phyloP scores from a whole-genome alignment of 1,284 basidiomycete species.

The Apiotrichum gamsii region DNA sequence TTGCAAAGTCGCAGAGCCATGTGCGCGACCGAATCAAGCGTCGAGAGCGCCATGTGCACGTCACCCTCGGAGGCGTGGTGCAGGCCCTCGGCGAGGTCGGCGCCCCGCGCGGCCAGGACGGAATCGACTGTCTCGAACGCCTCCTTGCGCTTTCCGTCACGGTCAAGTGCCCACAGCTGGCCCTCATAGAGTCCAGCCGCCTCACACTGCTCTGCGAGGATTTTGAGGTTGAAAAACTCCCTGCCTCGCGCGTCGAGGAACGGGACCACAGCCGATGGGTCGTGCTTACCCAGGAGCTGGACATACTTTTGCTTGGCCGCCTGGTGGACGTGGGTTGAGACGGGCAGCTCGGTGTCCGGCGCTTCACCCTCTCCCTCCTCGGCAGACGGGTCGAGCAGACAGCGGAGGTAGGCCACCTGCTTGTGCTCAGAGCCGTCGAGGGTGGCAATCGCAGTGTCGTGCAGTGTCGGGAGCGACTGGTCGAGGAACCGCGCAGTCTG shows the following conservation, averaged over 20 bases:
- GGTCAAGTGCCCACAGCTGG: slow-evolving; percentile 74
- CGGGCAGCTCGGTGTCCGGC: slow-evolving; percentile 10
- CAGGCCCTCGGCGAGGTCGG: slow-evolving; percentile 52
- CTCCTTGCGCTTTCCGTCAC: slow-evolving; percentile 57
- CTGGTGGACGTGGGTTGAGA: slow-evolving; percentile 51
- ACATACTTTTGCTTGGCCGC: slow-evolving; percentile 60
- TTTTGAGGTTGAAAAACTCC: slow-evolving; percentile 57
- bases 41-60: slow-evolving; percentile 47
- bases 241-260: slow-evolving; percentile 59
- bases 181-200: slow-evolving; percentile 62
- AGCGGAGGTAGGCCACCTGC: slow-evolving; percentile 71
- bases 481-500: slow-evolving; percentile 72
- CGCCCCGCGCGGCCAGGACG: slow-evolving; percentile 57
- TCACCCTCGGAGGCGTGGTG: slow-evolving; percentile 39
- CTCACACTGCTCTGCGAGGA: slow-evolving; percentile 62
- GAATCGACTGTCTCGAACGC: slow-evolving; percentile 63
- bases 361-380: slow-evolving; percentile 41
- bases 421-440: slow-evolving; percentile 49
- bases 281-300: slow-evolving; percentile 63
- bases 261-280: slow-evolving; percentile 61
- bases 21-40: slow-evolving; percentile 6
- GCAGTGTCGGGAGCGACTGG: slow-evolving; percentile 58
- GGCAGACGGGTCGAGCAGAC: slow-evolving; percentile 60
- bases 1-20: slow-evolving; percentile 63
- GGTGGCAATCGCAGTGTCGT: slow-evolving; percentile 49